Percentiles rank a stretch among this genome's conserved stretches.
phyloP scores from a whole-genome alignment of 495 filamentous ascomycete species.

The Talaromyces trachyspermus region DNA sequence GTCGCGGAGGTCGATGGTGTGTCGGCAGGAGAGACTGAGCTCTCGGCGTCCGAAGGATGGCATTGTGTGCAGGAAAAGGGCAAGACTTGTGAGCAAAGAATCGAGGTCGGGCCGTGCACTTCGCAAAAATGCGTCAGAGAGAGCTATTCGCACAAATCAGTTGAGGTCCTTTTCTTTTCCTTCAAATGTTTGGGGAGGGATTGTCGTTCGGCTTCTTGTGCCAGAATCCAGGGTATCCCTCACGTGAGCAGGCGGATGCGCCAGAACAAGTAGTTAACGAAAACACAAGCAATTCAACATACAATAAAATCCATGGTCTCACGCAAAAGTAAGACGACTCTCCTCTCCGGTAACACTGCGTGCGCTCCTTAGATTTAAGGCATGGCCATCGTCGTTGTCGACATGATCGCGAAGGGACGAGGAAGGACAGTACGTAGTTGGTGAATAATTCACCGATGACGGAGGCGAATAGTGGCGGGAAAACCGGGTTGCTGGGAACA shows the following conservation, averaged over 20 bases:
- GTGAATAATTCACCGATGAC: too few species aligned
- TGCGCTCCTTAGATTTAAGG: background rate
- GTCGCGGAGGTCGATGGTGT: conserved; percentile 17
- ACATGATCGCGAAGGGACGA: background rate
- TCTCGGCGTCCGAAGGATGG: conserved; percentile 32
- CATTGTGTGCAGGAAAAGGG: conserved; percentile 74
- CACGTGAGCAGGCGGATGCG: conserved; percentile 2
- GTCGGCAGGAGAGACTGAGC: conserved; percentile 20
- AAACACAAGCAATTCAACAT: too few species aligned
- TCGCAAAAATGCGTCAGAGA: conserved; percentile 97
- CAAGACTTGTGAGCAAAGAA: conserved; percentile 87
- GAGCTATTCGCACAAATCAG: conserved; percentile 46
- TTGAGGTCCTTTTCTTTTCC: background rate
- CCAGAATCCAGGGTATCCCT: too few species aligned
- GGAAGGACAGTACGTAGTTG: too few species aligned
- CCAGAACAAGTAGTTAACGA: conserved; percentile 1
- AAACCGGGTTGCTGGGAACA: too few species aligned
- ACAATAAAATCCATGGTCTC: conserved; percentile 45
- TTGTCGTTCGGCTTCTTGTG: background rate
- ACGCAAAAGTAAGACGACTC: conserved; percentile 21
- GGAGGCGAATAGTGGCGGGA: too few species aligned
- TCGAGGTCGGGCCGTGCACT: conserved; percentile 86
- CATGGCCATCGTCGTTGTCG: conserved; percentile 1
- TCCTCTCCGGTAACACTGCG: conserved; percentile 13
- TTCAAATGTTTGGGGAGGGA: background rate